phyloP scores from a whole-genome alignment of 2,329 filamentous ascomycete species.

The Pseudocercospora crystallina region DNA sequence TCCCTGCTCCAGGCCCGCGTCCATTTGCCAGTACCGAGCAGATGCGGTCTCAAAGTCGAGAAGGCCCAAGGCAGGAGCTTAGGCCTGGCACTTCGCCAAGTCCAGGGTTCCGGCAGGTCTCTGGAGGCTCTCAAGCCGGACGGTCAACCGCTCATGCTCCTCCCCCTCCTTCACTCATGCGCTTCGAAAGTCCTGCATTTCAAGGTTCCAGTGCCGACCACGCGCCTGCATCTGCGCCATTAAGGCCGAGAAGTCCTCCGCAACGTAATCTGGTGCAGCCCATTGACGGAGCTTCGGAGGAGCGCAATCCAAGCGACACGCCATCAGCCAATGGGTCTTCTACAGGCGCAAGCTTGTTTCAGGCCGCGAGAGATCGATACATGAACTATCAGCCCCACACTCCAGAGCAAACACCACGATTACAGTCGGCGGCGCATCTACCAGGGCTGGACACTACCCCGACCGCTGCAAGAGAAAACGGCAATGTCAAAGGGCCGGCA shows the following conservation, averaged over 20 bases:
- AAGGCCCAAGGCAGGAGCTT: slow-evolving; percentile 20
- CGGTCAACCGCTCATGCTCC: neutral
- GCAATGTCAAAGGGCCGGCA: slow-evolving; percentile 10
- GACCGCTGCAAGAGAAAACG: slow-evolving; percentile 14
- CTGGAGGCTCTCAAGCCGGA: too few species aligned
- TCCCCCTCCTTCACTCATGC: slow-evolving; percentile 5
- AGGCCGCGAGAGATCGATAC: slow-evolving; percentile 27
- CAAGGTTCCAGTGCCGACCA: too few species aligned
- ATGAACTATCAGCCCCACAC: slow-evolving; percentile 22
- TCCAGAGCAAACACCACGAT: slow-evolving; percentile 7
- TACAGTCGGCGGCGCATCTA: slow-evolving; percentile 15
- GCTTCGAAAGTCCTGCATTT: slow-evolving; percentile 1
- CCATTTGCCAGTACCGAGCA: slow-evolving; percentile 35
- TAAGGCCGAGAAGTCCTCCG: slow-evolving; percentile 24
- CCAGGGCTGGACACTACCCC: slow-evolving; percentile 21
- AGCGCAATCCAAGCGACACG: slow-evolving; percentile 16
- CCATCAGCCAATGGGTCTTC: slow-evolving; percentile 10
- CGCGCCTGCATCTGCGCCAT: neutral
- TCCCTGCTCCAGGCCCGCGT: slow-evolving; percentile 23
- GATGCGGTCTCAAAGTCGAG: slow-evolving; percentile 34
- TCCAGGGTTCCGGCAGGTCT: slow-evolving; percentile 12
- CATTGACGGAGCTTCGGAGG: slow-evolving; percentile 20
- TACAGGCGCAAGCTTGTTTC: slow-evolving; percentile 26
- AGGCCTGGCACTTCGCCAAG: slow-evolving; percentile 30
- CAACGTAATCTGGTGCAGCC: slow-evolving; percentile 18